Conservation (phyloP, 1,284 basidiomycete species). For the Melanopsichium pennsylvanicum region DNA sequence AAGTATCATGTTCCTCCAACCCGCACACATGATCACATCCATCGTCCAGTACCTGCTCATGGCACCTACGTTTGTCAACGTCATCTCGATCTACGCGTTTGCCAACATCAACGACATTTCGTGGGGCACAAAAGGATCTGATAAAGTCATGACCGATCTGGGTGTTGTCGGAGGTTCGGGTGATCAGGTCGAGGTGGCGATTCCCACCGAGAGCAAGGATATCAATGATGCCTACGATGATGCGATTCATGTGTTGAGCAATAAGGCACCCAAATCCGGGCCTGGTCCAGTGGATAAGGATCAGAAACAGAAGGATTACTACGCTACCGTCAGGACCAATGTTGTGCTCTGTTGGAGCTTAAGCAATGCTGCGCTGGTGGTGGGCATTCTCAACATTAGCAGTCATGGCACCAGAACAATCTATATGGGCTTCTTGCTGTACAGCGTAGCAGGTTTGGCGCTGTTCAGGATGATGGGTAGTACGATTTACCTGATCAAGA, state of each 20-base stretch:
- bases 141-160: conserved; percentile 57
- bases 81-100: conserved; percentile 64
- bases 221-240: conserved; percentile 64
- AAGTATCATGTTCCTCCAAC: conserved; percentile 61
- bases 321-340: conserved; percentile 82
- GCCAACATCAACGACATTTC: conserved; percentile 62
- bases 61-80: conserved; percentile 63
- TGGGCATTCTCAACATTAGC: conserved; percentile 58
- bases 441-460: conserved; percentile 56
- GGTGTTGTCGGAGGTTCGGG: conserved; percentile 48
- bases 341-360: conserved; percentile 80
- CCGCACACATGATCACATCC: conserved; percentile 64
- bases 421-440: conserved; percentile 64
- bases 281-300: conserved; percentile 46
- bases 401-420: conserved; percentile 31
- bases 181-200: conserved; percentile 57
- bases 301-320: conserved; percentile 61
- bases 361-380: conserved; percentile 59
- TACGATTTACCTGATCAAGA: conserved; percentile 50
- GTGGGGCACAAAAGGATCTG: conserved; percentile 65
- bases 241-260: conserved; percentile 59
- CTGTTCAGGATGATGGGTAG: conserved; percentile 53
- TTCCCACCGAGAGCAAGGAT: conserved; percentile 61
- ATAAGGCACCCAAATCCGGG: conserved; percentile 42
- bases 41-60: conserved; percentile 63